Evolutionary conservation across 2,329 filamentous ascomycete genomes (phyloP), one percentile per base, ranked within the genome.

Genomic region (Aureobasidium sp.): DNA sequence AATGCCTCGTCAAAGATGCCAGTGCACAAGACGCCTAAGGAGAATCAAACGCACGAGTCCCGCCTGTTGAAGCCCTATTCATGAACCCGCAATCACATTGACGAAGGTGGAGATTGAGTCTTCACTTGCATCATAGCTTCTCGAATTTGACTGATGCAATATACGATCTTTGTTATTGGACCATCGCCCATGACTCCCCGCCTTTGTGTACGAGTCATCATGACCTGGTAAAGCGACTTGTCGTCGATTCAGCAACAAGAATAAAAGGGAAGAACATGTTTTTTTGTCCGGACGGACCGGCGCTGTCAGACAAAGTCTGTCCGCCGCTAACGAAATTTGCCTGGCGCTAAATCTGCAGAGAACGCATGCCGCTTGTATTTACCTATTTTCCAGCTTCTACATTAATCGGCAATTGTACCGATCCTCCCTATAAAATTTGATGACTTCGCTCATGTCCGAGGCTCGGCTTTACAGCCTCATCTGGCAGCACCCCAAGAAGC

Each of bases 291-390:
- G 49, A 29, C 50, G 37, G 8, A 32, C 27, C 52, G 45, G 45
- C 13, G 39, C 53, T 57, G 53, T 45, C 53, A 57, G 5, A 21
- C 30, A 34, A 45, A 45, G 30, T 57, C 30, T 41, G 41, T 6
- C 53, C 41, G 53, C 53, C 53, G 30, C 53, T 57, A 57, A 57
- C 30, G 53, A 57, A 57, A 57, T 45, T 57, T 57, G 53, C 29
- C 41, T 30, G 39, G 29, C 53, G 53, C 53, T 57, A 57, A 57
- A 57, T 27, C 36, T 32, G 36, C 25, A 30, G 11, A 13, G 13
- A 57, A 57, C 41, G 3, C 29, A 45, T 57, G 39, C 29, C 53
- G 39, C 25, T 48, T 48, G 27, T 16, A 48, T 48, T 45, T 8
- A 25, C 41, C 53, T 44, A 36, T 34, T 34, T 29, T 45, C 15